phyloP scores from a whole-genome alignment of 352 stramenopile genomes.

The Phytophthora brassicae region DNA sequence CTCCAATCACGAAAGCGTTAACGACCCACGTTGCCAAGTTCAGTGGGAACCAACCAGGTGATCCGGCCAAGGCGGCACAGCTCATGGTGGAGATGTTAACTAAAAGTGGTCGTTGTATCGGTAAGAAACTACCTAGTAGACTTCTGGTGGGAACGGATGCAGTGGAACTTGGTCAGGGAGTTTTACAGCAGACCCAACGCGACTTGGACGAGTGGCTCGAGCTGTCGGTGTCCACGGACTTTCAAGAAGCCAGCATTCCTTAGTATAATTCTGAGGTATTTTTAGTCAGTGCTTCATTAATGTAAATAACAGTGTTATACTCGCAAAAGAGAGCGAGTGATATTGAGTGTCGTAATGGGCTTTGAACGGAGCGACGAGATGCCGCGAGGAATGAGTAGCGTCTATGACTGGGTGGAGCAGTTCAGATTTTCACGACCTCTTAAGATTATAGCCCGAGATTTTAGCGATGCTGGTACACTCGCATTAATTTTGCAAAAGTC shows the following conservation, averaged over 20 bases:
- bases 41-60: conserved; percentile 39
- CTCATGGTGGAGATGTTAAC: conserved; percentile 41
- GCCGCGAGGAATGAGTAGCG: conserved; percentile 25
- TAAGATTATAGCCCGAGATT: conserved; percentile 45
- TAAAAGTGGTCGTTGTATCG: conserved; percentile 35
- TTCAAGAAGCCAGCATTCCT: conserved; percentile 15
- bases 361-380: conserved; percentile 24
- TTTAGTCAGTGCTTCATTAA: too few species aligned
- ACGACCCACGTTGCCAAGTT: conserved; percentile 28
- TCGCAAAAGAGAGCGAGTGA: too few species aligned
- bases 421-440: conserved; percentile 48
- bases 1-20: conserved; percentile 24
- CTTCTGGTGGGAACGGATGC: conserved; percentile 32
- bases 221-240: conserved; percentile 29
- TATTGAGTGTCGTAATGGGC: conserved; percentile 15
- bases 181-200: conserved; percentile 20
- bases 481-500: too few species aligned
- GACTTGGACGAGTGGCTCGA: conserved; percentile 32
- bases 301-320: too few species aligned
- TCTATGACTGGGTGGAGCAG: conserved; percentile 44
- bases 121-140: conserved; percentile 28
- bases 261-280: too few species aligned
- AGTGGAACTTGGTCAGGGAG: conserved; percentile 22
- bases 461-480: conserved; percentile 50
- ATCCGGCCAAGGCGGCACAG: conserved; percentile 30